These are phyloP conservation scores for Triticum urartu DNA, from an alignment of 176 grass and related monocot genomes.

Conservation along the genomic window DNA sequence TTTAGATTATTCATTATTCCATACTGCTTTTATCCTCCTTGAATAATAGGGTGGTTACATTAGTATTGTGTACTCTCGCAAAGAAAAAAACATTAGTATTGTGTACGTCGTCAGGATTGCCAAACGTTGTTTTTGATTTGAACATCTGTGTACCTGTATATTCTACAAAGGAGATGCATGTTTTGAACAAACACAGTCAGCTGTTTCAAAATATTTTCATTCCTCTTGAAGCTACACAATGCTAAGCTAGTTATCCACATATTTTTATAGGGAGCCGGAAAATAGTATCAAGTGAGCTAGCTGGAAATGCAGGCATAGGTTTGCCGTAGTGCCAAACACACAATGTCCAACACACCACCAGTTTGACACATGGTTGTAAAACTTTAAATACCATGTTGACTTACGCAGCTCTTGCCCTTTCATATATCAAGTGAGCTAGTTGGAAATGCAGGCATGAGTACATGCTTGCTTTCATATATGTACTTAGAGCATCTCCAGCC, in stretches of 20 bases:
- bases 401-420: not conserved
- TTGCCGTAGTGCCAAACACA: not conserved
- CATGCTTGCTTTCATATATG: not conserved
- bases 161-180: not conserved
- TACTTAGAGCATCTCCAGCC: too few relatives aligned
- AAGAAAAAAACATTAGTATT: too few relatives aligned
- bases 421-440: too few relatives aligned
- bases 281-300: not conserved
- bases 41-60: too few relatives aligned
- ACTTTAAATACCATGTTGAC: not conserved
- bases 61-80: not conserved
- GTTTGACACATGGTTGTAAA: not conserved
- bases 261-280: not conserved
- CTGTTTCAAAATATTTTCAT: not conserved
- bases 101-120: not conserved
- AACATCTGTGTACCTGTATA: not conserved
- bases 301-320: not conserved
- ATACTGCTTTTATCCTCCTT: too few relatives aligned
- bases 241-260: not conserved
- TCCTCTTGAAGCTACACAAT: not conserved
- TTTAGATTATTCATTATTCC: too few relatives aligned
- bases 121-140: not conserved
- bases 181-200: too few relatives aligned
- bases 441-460: not conserved
- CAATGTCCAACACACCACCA: not conserved